Evolutionary conservation across 345 rosid species (phyloP).

Genomic region (Hibiscus syriacus): DNA sequence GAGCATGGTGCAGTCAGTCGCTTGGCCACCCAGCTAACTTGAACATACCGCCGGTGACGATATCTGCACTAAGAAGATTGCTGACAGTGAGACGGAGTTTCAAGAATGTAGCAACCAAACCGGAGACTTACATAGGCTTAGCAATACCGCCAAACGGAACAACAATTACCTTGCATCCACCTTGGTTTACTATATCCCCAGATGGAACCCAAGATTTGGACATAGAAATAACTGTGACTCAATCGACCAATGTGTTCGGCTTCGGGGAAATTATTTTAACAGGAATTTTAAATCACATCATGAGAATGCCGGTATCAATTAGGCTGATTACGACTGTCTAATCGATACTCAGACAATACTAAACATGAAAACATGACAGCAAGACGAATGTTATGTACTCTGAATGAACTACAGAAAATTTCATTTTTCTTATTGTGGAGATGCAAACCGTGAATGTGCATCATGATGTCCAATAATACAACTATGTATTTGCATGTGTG

Average conservation of each 20-base stretch:
- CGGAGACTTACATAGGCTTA: conserved; percentile 45
- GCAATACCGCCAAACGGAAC: conserved; percentile 63
- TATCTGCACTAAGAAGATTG: conserved; percentile 39
- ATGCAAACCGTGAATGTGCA: conserved; percentile 11
- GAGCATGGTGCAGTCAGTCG: conserved; percentile 35
- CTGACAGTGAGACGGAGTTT: conserved; percentile 43
- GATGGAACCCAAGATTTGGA: background rate
- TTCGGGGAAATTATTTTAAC: background rate
- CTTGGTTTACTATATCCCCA: no score
- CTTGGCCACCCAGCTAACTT: conserved; percentile 55
- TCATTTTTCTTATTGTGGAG: background rate
- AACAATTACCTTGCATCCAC: conserved; percentile 26
- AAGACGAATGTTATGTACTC: background rate
- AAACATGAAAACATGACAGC: no score
- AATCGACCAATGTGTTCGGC: background rate
- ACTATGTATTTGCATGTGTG: conserved; percentile 12
- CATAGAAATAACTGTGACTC: background rate
- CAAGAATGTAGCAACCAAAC: conserved; percentile 43
- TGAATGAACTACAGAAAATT: background rate
- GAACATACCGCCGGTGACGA: conserved; percentile 69
- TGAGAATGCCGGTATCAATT: no score
- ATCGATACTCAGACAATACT: no score
- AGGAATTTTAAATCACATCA: no score
- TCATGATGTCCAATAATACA: background rate
- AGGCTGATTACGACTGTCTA: no score